Conservation (phyloP, 352 stramenopile species). For the Phytopythium chamaehyphon region DNA sequence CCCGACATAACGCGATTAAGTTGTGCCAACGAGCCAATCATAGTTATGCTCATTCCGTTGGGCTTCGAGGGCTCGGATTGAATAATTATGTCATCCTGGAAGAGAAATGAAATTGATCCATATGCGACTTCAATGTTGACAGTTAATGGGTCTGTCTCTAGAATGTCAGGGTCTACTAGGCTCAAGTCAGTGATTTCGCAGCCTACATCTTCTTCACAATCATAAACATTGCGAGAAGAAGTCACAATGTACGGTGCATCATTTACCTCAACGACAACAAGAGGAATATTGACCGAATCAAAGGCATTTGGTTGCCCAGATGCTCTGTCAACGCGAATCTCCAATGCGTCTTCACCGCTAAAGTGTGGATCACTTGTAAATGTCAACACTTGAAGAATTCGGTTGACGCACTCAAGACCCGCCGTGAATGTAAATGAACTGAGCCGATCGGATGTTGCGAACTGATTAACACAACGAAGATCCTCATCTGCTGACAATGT, state of each 20-base stretch:
- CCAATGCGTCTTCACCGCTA: constrained; percentile 39
- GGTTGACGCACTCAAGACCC: constrained; percentile 30
- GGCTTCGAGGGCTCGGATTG: not conserved
- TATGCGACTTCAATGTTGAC: constrained; percentile 25
- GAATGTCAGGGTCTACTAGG: constrained; percentile 43
- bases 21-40: constrained; percentile 32
- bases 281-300: constrained; percentile 33
- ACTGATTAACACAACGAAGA: constrained; percentile 20
- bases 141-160: constrained; percentile 11
- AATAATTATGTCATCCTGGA: not conserved
- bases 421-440: constrained; percentile 21
- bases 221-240: constrained; percentile 29
- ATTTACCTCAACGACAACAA: constrained; percentile 53
- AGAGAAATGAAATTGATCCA: constrained; percentile 35
- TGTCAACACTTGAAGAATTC: constrained; percentile 21
- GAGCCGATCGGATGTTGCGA: constrained; percentile 2
- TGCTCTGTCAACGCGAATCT: constrained; percentile 20
- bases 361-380: constrained; percentile 44
- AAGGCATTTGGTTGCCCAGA: constrained; percentile 5
- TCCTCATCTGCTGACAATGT: constrained; percentile 11
- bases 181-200: constrained; percentile 39
- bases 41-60: constrained; percentile 11
- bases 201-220: constrained; percentile 47
- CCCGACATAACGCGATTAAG: constrained; percentile 40
- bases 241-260: constrained; percentile 57